A percentile compares a stretch with the other conserved stretches of the same genome.
phyloP scores from a whole-genome alignment of 2,329 filamentous ascomycete genomes.

The Ramularia endophylla region DNA sequence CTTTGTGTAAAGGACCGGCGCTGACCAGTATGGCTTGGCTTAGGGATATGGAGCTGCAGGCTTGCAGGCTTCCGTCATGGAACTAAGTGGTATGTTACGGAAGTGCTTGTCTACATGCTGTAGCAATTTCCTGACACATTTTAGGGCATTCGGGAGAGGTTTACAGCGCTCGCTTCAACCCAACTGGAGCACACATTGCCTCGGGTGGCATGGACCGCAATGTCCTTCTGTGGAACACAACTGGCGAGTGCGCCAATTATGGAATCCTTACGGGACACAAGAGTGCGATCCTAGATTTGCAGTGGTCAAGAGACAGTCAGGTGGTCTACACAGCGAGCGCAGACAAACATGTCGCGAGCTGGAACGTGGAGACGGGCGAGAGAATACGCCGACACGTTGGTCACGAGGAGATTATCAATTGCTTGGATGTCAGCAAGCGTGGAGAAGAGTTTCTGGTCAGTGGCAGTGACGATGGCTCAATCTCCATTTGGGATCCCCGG shows the following conservation, averaged over 20 bases:
- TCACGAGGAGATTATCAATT: conserved; percentile 94
- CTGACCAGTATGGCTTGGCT: conserved; percentile 19
- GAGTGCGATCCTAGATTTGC: conserved; percentile 82
- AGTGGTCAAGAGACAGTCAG: conserved; percentile 93
- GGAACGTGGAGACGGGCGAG: conserved; percentile 88
- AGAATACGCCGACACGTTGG: conserved; percentile 88
- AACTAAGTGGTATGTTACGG: conserved; percentile 79
- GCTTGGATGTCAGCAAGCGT: conserved; percentile 78
- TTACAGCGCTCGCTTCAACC: conserved; percentile 85
- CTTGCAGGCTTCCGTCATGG: conserved; percentile 88
- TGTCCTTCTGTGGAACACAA: conserved; percentile 91
- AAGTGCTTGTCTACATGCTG: no score
- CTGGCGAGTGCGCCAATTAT: conserved; percentile 92
- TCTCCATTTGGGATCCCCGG: conserved; percentile 93
- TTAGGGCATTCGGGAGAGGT: conserved; percentile 78
- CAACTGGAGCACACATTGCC: conserved; percentile 79
- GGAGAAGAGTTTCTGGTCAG: conserved; percentile 88
- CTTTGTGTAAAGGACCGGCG: conserved; percentile 13
- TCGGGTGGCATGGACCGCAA: conserved; percentile 93
- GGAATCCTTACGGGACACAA: conserved; percentile 83
- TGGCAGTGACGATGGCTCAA: conserved; percentile 86
- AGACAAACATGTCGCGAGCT: conserved; percentile 88
- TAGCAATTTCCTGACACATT: background rate
- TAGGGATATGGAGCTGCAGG: conserved; percentile 75
- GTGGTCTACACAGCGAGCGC: conserved; percentile 89